Percentiles rank a stretch among this genome's conserved stretches.
These are phyloP conservation scores for Penicillium lividum DNA, from an alignment of 495 filamentous ascomycete genomes.

Conservation along the genomic window DNA sequence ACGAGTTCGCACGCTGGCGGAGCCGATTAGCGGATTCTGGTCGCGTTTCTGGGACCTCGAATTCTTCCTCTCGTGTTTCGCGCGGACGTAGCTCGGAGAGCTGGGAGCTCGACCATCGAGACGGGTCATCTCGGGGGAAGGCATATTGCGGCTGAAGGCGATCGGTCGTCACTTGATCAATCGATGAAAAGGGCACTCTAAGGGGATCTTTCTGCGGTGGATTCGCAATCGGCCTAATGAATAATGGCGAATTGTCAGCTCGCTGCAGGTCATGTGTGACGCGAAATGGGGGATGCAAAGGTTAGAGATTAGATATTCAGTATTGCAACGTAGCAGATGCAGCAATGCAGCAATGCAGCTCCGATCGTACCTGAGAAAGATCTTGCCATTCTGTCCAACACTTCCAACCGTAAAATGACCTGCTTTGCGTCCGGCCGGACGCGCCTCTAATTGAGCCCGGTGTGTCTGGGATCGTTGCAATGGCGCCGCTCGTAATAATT, in stretches of 20 bases:
- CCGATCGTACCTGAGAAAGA: conserved; percentile 82
- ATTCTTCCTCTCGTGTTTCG: conserved; percentile 33
- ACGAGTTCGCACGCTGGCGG: conserved; percentile 61
- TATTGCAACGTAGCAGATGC: no score
- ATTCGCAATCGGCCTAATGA: conserved; percentile 52
- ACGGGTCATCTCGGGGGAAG: conserved; percentile 30
- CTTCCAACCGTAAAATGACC: conserved; percentile 92
- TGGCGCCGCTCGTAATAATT: conserved; percentile 45
- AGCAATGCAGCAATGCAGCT: background rate
- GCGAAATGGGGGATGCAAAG: conserved; percentile 13
- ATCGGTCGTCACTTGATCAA: conserved; percentile 40
- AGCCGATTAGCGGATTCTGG: conserved; percentile 30
- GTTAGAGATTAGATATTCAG: conserved; percentile 11
- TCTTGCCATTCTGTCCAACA: conserved; percentile 88
- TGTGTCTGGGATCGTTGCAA: conserved; percentile 40
- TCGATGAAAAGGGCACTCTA: conserved; percentile 30
- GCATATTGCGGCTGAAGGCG: conserved; percentile 29
- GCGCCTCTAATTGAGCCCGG: conserved; percentile 32
- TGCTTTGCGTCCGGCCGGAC: conserved; percentile 49
- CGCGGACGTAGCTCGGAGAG: conserved; percentile 47
- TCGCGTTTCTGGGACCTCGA: conserved; percentile 28
- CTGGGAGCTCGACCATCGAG: conserved; percentile 50
- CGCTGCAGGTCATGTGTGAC: conserved; percentile 20
- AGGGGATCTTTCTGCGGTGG: conserved; percentile 35
- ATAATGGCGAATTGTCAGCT: conserved; percentile 32